Evolutionary conservation across 352 stramenopile species (phyloP).

Genomic region (Pythium biforme): DNA sequence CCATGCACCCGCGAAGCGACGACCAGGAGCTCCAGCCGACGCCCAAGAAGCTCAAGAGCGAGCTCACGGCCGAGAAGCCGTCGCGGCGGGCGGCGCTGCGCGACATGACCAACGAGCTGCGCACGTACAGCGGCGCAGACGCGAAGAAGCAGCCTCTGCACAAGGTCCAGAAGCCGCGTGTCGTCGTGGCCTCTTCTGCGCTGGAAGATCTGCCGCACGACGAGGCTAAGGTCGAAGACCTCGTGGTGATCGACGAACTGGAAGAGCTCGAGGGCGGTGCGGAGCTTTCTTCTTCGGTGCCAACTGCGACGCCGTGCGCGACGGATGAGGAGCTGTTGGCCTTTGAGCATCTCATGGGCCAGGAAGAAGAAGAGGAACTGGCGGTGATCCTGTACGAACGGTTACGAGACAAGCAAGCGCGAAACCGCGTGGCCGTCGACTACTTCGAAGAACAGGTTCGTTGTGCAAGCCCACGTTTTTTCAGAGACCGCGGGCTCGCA

Average conservation of each 20-base stretch:
- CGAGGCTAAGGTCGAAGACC: neutral
- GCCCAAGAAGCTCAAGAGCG: constrained; percentile 36
- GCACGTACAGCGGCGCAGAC: too few species aligned
- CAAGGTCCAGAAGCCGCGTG: neutral
- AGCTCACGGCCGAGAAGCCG: constrained; percentile 23
- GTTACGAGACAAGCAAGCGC: constrained; percentile 16
- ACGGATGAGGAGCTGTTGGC: neutral
- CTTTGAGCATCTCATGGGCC: constrained; percentile 6
- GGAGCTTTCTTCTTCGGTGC: neutral
- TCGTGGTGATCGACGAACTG: neutral
- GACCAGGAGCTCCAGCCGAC: constrained; percentile 31
- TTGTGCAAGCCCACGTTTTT: neutral
- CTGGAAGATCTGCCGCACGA: neutral
- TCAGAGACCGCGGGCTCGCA: neutral
- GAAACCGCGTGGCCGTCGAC: constrained; percentile 9
- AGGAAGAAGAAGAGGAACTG: constrained; percentile 14
- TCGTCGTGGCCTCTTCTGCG: neutral
- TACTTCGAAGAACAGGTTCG: constrained; percentile 18
- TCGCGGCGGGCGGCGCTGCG: constrained; percentile 29
- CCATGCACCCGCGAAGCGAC: constrained; percentile 13
- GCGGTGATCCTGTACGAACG: constrained; percentile 7
- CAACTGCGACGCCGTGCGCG: neutral
- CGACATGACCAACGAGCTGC: constrained; percentile 24
- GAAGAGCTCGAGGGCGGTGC: neutral
- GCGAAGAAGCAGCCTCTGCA: neutral